phyloP scores from a whole-genome alignment of 768 basidiomycete genomes.

The Tylopilus plumbeoviolaceoides region DNA sequence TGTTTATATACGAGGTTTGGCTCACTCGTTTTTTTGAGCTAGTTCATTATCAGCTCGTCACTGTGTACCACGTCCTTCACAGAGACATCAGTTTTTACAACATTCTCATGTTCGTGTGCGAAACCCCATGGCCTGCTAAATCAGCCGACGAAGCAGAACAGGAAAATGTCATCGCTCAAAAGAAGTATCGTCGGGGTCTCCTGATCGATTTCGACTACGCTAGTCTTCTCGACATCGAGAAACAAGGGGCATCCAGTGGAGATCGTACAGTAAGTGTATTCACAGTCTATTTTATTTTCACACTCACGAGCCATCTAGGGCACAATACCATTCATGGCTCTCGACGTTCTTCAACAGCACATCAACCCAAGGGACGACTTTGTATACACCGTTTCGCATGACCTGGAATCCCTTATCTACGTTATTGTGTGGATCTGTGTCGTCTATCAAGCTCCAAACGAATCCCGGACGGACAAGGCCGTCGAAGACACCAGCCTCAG shows the following conservation, averaged over 20 bases:
- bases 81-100: not conserved
- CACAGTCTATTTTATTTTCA: not conserved
- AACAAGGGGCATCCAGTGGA: not conserved
- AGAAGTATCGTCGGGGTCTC: not conserved
- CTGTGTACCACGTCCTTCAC: not conserved
- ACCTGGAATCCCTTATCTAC: not conserved
- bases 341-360: not conserved
- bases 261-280: not conserved
- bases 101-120: not conserved
- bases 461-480: not conserved
- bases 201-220: not conserved
- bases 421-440: not conserved
- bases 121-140: not conserved
- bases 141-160: not conserved
- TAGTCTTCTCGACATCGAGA: not conserved
- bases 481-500: not conserved
- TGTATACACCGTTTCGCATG: not conserved
- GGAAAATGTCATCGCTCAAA: not conserved
- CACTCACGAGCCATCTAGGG: not conserved
- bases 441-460: not conserved
- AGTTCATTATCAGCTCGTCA: not conserved
- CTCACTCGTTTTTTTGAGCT: not conserved
- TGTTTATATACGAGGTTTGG: too few relatives aligned
- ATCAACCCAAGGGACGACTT: not conserved
- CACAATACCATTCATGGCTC: not conserved